phyloP scores from a whole-genome alignment of 768 basidiomycete genomes.

The Amanita pallidorosea region DNA sequence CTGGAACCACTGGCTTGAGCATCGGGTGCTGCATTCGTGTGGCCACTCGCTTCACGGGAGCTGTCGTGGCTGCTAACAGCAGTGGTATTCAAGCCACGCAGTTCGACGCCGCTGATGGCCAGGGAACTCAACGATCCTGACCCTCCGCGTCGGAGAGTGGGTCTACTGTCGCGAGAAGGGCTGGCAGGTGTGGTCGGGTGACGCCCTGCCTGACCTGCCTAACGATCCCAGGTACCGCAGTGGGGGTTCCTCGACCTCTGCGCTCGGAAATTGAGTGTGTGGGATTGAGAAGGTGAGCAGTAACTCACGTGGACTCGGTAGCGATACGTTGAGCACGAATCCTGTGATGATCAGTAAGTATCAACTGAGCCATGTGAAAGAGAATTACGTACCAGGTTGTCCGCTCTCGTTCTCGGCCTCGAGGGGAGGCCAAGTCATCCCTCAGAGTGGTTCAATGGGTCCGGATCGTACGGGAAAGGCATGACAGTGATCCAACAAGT shows the following conservation, averaged over 20 bases:
- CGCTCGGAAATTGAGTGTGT: background rate
- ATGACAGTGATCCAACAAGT: background rate
- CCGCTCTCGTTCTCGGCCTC: background rate
- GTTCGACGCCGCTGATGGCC: constrained; percentile 16
- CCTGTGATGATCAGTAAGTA: background rate
- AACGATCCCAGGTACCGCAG: background rate
- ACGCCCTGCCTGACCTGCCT: background rate
- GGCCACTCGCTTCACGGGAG: constrained; percentile 4
- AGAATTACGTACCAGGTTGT: background rate
- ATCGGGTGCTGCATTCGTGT: background rate
- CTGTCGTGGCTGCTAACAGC: too few species aligned
- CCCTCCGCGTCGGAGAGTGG: constrained; percentile 21
- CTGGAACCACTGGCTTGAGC: constrained; percentile 2
- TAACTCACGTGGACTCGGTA: background rate
- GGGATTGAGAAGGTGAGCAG: too few species aligned
- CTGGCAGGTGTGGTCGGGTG: background rate
- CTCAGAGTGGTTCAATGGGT: background rate
- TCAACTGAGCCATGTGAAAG: background rate
- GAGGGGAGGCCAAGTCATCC: background rate
- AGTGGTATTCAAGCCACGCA: background rate
- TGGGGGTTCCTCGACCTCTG: background rate
- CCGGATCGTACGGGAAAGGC: background rate
- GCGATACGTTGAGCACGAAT: background rate
- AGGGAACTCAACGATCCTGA: constrained; percentile 32
- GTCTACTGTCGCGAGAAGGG: background rate